Evolutionary conservation across 305 asterid species (phyloP), one percentile per base, ranked within the genome.

Genomic region (Fraxinus nigra): DNA sequence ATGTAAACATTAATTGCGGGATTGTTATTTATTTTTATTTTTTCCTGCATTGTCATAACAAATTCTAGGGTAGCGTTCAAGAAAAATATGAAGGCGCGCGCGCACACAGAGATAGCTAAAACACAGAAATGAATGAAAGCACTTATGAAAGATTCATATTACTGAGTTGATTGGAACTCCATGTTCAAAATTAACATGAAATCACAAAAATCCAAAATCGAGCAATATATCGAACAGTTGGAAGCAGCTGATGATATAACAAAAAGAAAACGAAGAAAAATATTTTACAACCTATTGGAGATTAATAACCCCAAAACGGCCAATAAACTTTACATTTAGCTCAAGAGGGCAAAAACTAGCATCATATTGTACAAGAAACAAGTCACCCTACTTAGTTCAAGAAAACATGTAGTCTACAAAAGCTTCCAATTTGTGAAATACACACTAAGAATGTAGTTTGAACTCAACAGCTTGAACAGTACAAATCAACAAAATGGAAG

Each of bases 251-350:
- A 74, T 3, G 9, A 74, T 13, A 18, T 20, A n/a, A 54, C 35
- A 35, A 65, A 13, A 61, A 10, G 46, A 28, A 38, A 38, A 37
- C 11, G 37, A 30, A 65, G 72, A 48, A 22, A 81, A 78, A 20
- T 38, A 76, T 70, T 59, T 70, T 79, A 84, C 85, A 84, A 69
- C 61, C 80, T 28, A 33, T 37, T 67, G 67, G 72, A 61, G n/a
- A 65, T 80, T 77, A 54, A 75, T 32, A 40, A 40, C 74, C 5
- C 9, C n/a, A 2, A 54, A 7, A 32, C 34, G 77, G 54, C 54
- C 48, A 70, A 40, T 34, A 6, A 32, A 75, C 76, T 87, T 78
- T 82, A 87, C 89, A 84, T 82, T 43, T 32, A 81, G 40, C 80
- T 32, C 83, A 78, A 67, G 3, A 4, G 18, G 38, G 74, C 38